phyloP scores from a whole-genome alignment of 495 filamentous ascomycete species.

The Penicillium simplicissimum region DNA sequence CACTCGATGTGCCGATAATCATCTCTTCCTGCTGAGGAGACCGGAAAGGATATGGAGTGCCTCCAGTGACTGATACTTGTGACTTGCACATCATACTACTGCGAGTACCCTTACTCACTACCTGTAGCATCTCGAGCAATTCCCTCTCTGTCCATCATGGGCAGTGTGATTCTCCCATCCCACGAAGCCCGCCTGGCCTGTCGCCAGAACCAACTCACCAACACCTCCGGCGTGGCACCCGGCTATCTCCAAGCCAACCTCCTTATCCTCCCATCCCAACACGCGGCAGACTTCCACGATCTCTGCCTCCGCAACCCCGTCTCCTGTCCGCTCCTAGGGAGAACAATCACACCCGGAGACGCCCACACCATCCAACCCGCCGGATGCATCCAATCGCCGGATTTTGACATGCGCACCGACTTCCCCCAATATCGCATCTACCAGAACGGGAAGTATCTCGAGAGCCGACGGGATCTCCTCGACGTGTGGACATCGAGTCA shows the following conservation, averaged over 20 bases:
- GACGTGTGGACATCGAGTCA: conserved; percentile 52
- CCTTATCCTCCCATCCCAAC: conserved; percentile 51
- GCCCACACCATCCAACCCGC: conserved; percentile 21
- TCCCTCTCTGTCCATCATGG: too few species aligned
- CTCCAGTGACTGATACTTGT: too few species aligned
- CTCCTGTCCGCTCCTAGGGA: conserved; percentile 56
- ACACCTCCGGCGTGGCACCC: conserved; percentile 53
- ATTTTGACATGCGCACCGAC: conserved; percentile 54
- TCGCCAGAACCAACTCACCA: conserved; percentile 41
- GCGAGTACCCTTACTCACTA: too few species aligned
- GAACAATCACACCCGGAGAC: conserved; percentile 24
- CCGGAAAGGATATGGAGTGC: too few species aligned
- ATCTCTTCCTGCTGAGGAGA: too few species aligned
- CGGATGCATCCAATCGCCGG: conserved; percentile 26
- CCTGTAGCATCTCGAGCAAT: too few species aligned
- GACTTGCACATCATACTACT: too few species aligned
- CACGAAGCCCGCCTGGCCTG: conserved; percentile 43
- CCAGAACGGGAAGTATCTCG: conserved; percentile 32
- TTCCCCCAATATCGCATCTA: conserved; percentile 57
- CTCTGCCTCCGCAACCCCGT: conserved; percentile 58
- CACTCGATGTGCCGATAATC: too few species aligned
- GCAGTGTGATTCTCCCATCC: conserved; percentile 26
- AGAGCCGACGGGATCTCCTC: conserved; percentile 34
- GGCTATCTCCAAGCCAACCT: conserved; percentile 59
- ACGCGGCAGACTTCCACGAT: conserved; percentile 52